Evolutionary conservation across 1,139 yeast species (phyloP).

Genomic region (Zygotorulaspora mrakii): DNA sequence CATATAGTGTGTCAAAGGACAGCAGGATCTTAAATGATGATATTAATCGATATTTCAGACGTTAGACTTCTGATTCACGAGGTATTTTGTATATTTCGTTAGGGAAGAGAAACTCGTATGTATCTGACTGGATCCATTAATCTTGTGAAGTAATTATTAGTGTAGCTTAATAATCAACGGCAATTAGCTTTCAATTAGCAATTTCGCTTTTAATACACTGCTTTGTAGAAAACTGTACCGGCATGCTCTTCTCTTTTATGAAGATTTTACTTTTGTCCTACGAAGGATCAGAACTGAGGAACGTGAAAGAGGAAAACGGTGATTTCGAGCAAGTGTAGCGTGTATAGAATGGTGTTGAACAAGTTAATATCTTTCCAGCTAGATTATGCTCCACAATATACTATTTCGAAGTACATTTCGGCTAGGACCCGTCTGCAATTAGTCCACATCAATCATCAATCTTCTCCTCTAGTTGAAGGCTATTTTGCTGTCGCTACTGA

Average conservation of each 20-base stretch:
- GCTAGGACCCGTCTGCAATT: constrained; percentile 76
- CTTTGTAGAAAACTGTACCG: no score
- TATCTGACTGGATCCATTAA: constrained; percentile 18
- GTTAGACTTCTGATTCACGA: constrained; percentile 38
- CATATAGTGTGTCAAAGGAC: background rate
- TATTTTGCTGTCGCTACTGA: constrained; percentile 95
- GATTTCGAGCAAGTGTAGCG: background rate
- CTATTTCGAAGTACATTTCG: constrained; percentile 34
- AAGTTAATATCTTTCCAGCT: constrained; percentile 34
- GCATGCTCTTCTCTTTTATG: no score
- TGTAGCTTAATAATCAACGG: background rate
- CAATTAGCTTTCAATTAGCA: no score
- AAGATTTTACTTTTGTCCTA: no score
- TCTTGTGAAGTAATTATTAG: background rate
- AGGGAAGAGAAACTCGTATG: constrained; percentile 19
- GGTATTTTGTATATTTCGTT: constrained; percentile 24
- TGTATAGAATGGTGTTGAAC: constrained; percentile 28
- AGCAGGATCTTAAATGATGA: constrained; percentile 12
- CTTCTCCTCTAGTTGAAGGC: constrained; percentile 88
- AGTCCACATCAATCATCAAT: constrained; percentile 64
- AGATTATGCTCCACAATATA: constrained; percentile 38
- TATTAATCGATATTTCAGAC: constrained; percentile 33
- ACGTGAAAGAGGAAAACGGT: background rate
- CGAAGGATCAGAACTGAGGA: no score
- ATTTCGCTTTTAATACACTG: no score